These are phyloP conservation scores for Filobasidium uniguttulatum DNA, from an alignment of 1,284 basidiomycete species.

Conservation along the genomic window DNA sequence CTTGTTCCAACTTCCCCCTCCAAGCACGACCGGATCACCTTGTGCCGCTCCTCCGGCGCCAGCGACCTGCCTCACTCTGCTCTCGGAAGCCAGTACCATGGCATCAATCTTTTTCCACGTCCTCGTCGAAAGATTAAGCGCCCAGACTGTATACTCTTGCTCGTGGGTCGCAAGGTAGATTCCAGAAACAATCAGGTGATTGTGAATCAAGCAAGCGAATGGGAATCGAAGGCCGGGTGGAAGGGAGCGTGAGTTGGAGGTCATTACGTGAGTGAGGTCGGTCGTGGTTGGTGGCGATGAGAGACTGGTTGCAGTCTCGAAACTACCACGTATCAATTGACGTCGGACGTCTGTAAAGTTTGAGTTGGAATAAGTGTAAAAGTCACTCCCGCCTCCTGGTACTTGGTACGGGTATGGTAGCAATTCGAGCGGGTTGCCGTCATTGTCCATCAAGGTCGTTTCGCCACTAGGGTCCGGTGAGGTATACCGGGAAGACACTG, in stretches of 20 bases:
- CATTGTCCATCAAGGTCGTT: constrained; percentile 12
- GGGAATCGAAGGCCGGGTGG: constrained; percentile 89
- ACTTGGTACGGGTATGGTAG: constrained; percentile 23
- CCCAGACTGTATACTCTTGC: constrained; percentile 66
- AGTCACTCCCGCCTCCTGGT: constrained; percentile 31
- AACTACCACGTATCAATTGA: constrained; percentile 64
- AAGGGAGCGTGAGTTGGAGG: constrained; percentile 46
- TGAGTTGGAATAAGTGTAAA: constrained; percentile 34
- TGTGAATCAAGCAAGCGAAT: constrained; percentile 74
- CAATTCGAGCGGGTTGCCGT: constrained; percentile 17
- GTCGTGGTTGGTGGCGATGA: neutral
- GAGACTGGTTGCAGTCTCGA: neutral
- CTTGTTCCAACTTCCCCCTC: constrained; percentile 23
- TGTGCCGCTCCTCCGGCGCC: constrained; percentile 6
- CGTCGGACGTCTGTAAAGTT: constrained; percentile 89
- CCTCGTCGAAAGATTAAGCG: constrained; percentile 64
- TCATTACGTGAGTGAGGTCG: constrained; percentile 37
- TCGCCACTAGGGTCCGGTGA: neutral
- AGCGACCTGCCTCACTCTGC: constrained; percentile 1
- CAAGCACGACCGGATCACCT: neutral
- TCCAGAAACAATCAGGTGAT: constrained; percentile 73
- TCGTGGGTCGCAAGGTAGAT: constrained; percentile 77
- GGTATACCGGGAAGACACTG: constrained; percentile 42
- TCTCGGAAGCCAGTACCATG: constrained; percentile 14
- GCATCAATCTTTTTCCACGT: constrained; percentile 66